These are phyloP conservation scores for Plasmodium billcollinsi DNA, from an alignment of 169 alveolate species.

Conservation along the genomic window DNA sequence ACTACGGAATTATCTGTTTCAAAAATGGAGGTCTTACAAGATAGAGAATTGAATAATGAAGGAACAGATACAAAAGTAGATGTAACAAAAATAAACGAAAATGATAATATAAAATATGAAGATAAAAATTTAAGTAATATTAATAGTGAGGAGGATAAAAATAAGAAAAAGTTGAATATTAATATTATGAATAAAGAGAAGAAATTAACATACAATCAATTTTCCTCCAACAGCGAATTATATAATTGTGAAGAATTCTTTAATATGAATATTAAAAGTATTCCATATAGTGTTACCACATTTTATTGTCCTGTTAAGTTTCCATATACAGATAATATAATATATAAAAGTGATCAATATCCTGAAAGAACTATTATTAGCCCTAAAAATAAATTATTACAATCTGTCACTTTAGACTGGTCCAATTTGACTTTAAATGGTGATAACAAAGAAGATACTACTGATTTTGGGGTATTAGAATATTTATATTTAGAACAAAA, in stretches of 20 bases:
- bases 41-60: neutral
- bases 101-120: neutral
- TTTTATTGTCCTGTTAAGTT: conserved; percentile 86
- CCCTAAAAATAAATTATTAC: conserved; percentile 85
- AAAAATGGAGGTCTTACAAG: neutral
- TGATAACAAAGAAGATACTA: conserved; percentile 14
- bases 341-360: conserved; percentile 82
- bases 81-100: neutral
- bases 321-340: conserved; percentile 85
- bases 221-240: conserved; percentile 46
- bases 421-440: conserved; percentile 53
- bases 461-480: conserved; percentile 75
- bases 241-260: conserved; percentile 79
- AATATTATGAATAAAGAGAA: conserved; percentile 18
- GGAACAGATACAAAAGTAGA: neutral
- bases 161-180: neutral
- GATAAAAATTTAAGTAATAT: neutral
- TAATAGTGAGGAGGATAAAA: conserved; percentile 6
- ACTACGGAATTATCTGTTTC: neutral
- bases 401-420: conserved; percentile 81
- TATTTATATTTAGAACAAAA: conserved; percentile 78
- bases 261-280: conserved; percentile 82
- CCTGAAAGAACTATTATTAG: conserved; percentile 87
- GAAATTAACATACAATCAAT: conserved; percentile 39
- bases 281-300: conserved; percentile 87